Conservation (phyloP, 148 eudicot species). For the Nepenthes gracilis region DNA sequence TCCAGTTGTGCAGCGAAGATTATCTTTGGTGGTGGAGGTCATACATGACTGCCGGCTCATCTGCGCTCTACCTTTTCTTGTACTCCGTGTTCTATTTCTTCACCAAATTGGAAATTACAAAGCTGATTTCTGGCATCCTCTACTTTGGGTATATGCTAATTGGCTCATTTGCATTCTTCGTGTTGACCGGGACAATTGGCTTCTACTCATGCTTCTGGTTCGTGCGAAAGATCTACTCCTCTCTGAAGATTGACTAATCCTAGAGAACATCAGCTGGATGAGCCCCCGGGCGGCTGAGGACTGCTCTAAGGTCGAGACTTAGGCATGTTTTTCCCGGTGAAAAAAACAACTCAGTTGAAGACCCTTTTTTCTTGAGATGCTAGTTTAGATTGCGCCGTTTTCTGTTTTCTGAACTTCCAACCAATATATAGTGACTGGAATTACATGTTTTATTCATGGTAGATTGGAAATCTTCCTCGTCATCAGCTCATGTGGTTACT, state of each 20-base stretch:
- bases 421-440: too few relatives aligned
- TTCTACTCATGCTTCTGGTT: slow-evolving; percentile 40
- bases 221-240: slow-evolving; percentile 37
- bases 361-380: too few relatives aligned
- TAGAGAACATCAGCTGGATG: not conserved
- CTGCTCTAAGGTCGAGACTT: too few relatives aligned
- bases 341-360: too few relatives aligned
- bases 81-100: slow-evolving; percentile 51
- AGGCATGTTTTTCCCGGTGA: too few relatives aligned
- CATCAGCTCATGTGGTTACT: too few relatives aligned
- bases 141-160: slow-evolving; percentile 39
- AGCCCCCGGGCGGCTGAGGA: too few relatives aligned
- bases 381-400: too few relatives aligned
- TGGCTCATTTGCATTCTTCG: slow-evolving; percentile 36
- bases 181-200: slow-evolving; percentile 33
- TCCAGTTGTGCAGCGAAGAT: slow-evolving; percentile 52
- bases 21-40: slow-evolving; percentile 54
- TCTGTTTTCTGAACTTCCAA: too few relatives aligned
- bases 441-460: too few relatives aligned
- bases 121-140: slow-evolving; percentile 34
- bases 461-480: too few relatives aligned
- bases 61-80: slow-evolving; percentile 40
- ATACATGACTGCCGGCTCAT: slow-evolving; percentile 46
- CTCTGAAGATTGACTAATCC: slow-evolving; percentile 34
- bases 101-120: slow-evolving; percentile 38